phyloP scores from a whole-genome alignment of 1,139 yeast genomes.

The Pichia cactophila region DNA sequence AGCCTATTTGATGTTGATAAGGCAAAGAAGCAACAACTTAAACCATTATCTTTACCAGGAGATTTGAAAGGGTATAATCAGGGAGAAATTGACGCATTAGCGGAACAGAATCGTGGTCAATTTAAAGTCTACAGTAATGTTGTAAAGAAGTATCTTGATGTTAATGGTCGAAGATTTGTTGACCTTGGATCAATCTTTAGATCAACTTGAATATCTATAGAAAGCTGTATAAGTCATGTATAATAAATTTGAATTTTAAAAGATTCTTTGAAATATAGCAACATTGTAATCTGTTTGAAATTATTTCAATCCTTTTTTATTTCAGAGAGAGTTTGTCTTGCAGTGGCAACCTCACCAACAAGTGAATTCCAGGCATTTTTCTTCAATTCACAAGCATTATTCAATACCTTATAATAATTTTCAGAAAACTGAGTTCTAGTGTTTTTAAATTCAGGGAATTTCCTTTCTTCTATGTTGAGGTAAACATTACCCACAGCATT shows the following conservation, averaged over 20 bases:
- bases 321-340: conserved; percentile 6
- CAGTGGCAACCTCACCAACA: conserved; percentile 7
- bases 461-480: conserved; percentile 23
- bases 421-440: conserved; percentile 14
- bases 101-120: conserved; percentile 68
- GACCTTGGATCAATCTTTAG: conserved; percentile 79
- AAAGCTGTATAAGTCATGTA: neutral
- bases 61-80: conserved; percentile 32
- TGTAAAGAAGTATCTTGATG: conserved; percentile 64
- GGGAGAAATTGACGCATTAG: conserved; percentile 62
- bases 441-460: conserved; percentile 30
- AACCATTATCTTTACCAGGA: conserved; percentile 37
- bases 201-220: conserved; percentile 17
- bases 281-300: neutral
- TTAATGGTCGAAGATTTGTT: conserved; percentile 88
- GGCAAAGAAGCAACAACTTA: conserved; percentile 51
- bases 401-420: neutral
- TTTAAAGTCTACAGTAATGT: conserved; percentile 55
- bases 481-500: conserved; percentile 17
- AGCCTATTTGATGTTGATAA: conserved; percentile 78
- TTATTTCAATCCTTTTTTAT: conserved; percentile 8
- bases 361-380: conserved; percentile 10
- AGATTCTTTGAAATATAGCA: neutral
- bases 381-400: conserved; percentile 1
- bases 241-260: neutral